Conservation (phyloP, 768 basidiomycete genomes). For the Lepiota brunneoincarnata region DNA sequence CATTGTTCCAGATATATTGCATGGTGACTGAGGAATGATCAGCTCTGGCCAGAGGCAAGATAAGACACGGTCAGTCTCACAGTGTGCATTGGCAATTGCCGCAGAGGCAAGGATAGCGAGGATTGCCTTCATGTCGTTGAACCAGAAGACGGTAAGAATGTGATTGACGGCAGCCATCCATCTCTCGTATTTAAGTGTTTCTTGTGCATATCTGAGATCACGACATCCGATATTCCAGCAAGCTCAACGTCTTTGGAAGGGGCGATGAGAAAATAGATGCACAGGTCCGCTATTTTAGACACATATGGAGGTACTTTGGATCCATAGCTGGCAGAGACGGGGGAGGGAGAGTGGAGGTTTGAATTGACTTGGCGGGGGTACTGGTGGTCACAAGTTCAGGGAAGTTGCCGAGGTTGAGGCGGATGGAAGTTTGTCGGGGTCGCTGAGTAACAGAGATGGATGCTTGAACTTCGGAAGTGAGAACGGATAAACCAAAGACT, state of each 20-base stretch:
- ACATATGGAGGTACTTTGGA: background rate
- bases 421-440: constrained; percentile 16
- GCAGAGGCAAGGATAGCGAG: constrained; percentile 32
- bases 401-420: constrained; percentile 15
- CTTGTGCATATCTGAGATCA: too few relatives aligned
- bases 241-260: too few relatives aligned
- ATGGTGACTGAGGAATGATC: constrained; percentile 31
- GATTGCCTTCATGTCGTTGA: constrained; percentile 33
- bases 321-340: background rate
- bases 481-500: constrained; percentile 8
- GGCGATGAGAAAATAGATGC: too few relatives aligned
- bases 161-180: too few relatives aligned
- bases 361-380: background rate
- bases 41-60: background rate
- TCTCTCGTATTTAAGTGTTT: constrained; percentile 1
- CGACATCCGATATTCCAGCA: too few relatives aligned
- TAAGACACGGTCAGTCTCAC: background rate
- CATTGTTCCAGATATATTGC: constrained; percentile 52
- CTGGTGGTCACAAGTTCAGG: background rate
- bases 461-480: constrained; percentile 16
- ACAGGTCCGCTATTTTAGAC: too few relatives aligned
- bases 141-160: background rate
- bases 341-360: background rate
- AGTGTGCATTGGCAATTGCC: constrained; percentile 40
- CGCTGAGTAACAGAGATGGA: background rate